Evolutionary conservation across 2,329 filamentous ascomycete genomes (phyloP), one percentile per base, ranked within the genome.

Genomic region (Xylariaceae sp.): DNA sequence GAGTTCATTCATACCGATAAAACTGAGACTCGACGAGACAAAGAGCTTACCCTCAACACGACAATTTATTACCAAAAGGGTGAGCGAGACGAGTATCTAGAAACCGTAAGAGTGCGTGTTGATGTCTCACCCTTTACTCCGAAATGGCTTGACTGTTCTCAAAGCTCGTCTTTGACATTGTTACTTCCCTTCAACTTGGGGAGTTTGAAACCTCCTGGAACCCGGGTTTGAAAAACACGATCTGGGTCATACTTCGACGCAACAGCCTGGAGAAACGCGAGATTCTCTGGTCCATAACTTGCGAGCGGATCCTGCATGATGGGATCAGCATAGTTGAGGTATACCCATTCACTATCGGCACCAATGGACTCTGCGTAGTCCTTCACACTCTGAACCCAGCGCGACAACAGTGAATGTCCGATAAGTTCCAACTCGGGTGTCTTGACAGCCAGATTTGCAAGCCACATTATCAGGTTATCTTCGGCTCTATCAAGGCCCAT

Each of bases 271-370:
- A 62, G 38, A 16, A 46, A 51, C 11, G 48, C 47, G 16, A 65
- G 29, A 31, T 62, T 65, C 18, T 56, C 51, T 16, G 48, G 37
- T 2, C 65, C 65, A 41, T 66, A 68, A 3, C 54, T 43, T n/a
- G 43, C 34, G 19, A 66, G 50, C 2, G 63, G 58, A 28, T 61
- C 49, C 48, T 68, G 63, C 24, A 32, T 56, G 4, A 48, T 43
- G 7, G 18, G 13, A 17, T 32, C 30, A 3, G 66, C 66, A 35
- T 73, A 72, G 49, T 72, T 71, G 28, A 71, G 53, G 45, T 70
- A 72, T 31, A 16, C 9, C 42, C 42, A 45, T 34, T 45, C 29
- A 7, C 34, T 17, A 28, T 42, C 38, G 31, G 30, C 17, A 15
- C 30, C 39, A 7, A 40, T 28, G 8, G 24, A 38, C 12, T 22